A percentile compares a stretch with the other conserved stretches of the same genome.
Evolutionary conservation across 352 stramenopile species (phyloP).

Genomic region (Phytophthora sojae): DNA sequence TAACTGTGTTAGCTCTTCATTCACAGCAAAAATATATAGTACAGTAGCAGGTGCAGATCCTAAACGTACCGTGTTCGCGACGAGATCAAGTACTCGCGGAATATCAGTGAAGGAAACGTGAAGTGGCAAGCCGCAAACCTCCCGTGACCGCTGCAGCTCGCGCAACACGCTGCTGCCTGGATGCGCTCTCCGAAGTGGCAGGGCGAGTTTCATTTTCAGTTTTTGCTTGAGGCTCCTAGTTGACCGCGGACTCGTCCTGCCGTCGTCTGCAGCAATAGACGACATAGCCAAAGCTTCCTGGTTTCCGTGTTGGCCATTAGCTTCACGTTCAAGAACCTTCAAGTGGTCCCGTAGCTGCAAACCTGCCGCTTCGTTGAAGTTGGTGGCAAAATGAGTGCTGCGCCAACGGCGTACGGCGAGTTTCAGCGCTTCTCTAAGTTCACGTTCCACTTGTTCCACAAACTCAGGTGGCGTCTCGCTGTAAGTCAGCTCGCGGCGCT

Average conservation of each 20-base stretch:
- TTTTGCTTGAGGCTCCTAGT: conserved; percentile 34
- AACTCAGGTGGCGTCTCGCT: conserved; percentile 57
- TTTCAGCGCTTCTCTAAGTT: conserved; percentile 88
- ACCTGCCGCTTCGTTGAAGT: conserved; percentile 88
- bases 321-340: conserved; percentile 67
- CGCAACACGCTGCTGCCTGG: conserved; percentile 26
- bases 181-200: conserved; percentile 21
- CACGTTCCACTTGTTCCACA: conserved; percentile 74
- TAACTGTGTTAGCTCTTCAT: conserved; percentile 21
- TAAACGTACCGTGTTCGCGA: conserved; percentile 83
- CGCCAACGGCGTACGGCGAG: conserved; percentile 91
- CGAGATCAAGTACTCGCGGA: conserved; percentile 70
- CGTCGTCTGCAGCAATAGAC: conserved; percentile 3
- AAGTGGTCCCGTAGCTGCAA: conserved; percentile 82
- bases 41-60: conserved; percentile 18
- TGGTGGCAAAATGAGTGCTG: conserved; percentile 79
- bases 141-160: conserved; percentile 49
- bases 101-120: conserved; percentile 92
- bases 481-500: conserved; percentile 71
- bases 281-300: neutral
- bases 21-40: conserved; percentile 28
- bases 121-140: conserved; percentile 84
- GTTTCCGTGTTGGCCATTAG: conserved; percentile 15
- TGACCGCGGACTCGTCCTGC: conserved; percentile 19
- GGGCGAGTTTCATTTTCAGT: conserved; percentile 31